phyloP scores from a whole-genome alignment of 2,329 filamentous ascomycete species.

The Graphiopsis chlorocephala region DNA sequence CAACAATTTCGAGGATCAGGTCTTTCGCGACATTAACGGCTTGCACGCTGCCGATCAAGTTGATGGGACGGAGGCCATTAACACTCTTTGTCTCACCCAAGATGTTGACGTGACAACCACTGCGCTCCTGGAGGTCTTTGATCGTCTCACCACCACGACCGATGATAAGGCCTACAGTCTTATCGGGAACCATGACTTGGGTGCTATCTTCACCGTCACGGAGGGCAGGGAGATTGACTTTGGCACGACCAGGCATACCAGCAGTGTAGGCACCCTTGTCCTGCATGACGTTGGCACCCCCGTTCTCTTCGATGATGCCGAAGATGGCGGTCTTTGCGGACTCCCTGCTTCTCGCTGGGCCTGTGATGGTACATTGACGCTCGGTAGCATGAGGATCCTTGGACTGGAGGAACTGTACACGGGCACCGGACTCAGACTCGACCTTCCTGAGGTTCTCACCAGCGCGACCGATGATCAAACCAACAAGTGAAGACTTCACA shows the following conservation, averaged over 20 bases:
- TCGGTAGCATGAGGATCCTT: conserved; percentile 68
- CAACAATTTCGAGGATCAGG: conserved; percentile 88
- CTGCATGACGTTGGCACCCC: conserved; percentile 49
- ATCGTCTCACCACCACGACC: conserved; percentile 93
- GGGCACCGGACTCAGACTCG: conserved; percentile 75
- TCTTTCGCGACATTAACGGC: conserved; percentile 78
- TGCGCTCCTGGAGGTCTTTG: conserved; percentile 84
- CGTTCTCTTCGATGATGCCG: conserved; percentile 83
- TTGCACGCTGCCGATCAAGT: conserved; percentile 76
- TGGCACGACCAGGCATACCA: conserved; percentile 36
- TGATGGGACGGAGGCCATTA: conserved; percentile 84
- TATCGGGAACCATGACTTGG: conserved; percentile 92
- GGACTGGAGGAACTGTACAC: conserved; percentile 83
- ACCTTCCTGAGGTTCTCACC: conserved; percentile 86
- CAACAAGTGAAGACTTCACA: conserved; percentile 83
- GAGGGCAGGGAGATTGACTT: conserved; percentile 49
- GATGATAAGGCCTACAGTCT: conserved; percentile 89
- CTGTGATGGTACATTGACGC: conserved; percentile 83
- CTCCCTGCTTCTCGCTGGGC: conserved; percentile 66
- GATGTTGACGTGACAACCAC: conserved; percentile 94
- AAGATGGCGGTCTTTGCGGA: conserved; percentile 81
- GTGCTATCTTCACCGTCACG: conserved; percentile 80
- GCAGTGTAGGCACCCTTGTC: conserved; percentile 36
- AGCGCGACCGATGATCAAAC: conserved; percentile 84
- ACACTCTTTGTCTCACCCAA: conserved; percentile 90